Conservation (phyloP, 306 rosid species). For the Mimosa pudica region DNA sequence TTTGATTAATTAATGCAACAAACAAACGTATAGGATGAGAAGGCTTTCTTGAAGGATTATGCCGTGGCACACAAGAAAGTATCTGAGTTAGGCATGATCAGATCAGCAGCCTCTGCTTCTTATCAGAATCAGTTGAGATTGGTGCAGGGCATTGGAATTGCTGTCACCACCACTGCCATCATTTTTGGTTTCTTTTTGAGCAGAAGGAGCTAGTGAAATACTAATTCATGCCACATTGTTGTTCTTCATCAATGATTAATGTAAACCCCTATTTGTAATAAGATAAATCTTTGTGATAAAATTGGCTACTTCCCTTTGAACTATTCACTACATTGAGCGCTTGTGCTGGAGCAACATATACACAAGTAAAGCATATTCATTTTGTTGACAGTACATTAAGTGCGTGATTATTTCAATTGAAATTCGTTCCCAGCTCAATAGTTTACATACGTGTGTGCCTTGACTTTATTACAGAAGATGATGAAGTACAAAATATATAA, state of each 20-base stretch:
- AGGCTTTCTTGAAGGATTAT: constrained; percentile 36
- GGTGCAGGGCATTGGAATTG: constrained; percentile 38
- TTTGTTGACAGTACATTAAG: not conserved
- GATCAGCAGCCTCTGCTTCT: not conserved
- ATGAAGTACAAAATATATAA: not conserved
- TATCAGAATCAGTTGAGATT: constrained; percentile 14
- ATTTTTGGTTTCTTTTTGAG: constrained; percentile 54
- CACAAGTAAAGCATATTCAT: not conserved
- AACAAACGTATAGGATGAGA: not conserved
- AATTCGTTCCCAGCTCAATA: not conserved
- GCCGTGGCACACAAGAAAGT: constrained; percentile 79
- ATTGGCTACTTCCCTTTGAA: not conserved
- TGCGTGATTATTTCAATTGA: not conserved
- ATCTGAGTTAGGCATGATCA: constrained; percentile 65
- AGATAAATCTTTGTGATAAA: not conserved
- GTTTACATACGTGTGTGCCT: not conserved
- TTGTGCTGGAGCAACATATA: not conserved
- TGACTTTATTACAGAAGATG: not conserved
- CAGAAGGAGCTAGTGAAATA: constrained; percentile 37
- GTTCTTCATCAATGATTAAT: not conserved
- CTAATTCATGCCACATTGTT: not conserved
- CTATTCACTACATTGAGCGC: not conserved
- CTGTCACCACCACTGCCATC: constrained; percentile 51
- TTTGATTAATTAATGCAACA: not conserved
- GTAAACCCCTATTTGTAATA: not conserved